These are phyloP conservation scores for Scenedesmus sp. DNA, from an alignment of 163 green algal species.

Conservation along the genomic window DNA sequence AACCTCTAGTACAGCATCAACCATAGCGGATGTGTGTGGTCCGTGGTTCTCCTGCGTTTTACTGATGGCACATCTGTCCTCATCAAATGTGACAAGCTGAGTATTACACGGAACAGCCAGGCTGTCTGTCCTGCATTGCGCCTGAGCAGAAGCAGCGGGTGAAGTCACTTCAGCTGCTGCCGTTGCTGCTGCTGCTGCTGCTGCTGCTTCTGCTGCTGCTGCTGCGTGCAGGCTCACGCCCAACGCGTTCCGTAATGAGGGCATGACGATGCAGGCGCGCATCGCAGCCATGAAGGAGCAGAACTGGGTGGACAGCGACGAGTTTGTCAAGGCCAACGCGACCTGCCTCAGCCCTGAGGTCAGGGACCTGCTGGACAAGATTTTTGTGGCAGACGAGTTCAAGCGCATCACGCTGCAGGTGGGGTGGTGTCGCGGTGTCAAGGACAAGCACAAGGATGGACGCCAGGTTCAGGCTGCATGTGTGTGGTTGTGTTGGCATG, in stretches of 20 bases:
- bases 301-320: constrained; percentile 45
- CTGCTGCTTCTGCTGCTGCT: neutral
- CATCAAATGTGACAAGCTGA: too few relatives aligned
- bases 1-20: too few relatives aligned
- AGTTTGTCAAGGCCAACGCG: constrained; percentile 18
- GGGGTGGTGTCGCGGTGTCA: too few relatives aligned
- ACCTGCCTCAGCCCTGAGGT: neutral
- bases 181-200: neutral
- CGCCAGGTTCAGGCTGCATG: too few relatives aligned
- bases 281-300: constrained; percentile 43
- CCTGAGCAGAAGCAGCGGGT: too few relatives aligned
- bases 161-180: neutral
- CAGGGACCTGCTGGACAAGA: constrained; percentile 85
- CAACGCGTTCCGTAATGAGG: constrained; percentile 44
- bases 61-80: too few relatives aligned
- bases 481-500: too few relatives aligned
- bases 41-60: too few relatives aligned
- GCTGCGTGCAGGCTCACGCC: constrained; percentile 27
- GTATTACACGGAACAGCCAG: too few relatives aligned
- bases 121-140: too few relatives aligned
- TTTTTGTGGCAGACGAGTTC: constrained; percentile 85
- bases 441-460: too few relatives aligned
- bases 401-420: constrained; percentile 61
- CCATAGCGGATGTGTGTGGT: too few relatives aligned
- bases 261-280: constrained; percentile 49